phyloP scores from a whole-genome alignment of 176 grass and related monocot genomes.

The Leersia perrieri region DNA sequence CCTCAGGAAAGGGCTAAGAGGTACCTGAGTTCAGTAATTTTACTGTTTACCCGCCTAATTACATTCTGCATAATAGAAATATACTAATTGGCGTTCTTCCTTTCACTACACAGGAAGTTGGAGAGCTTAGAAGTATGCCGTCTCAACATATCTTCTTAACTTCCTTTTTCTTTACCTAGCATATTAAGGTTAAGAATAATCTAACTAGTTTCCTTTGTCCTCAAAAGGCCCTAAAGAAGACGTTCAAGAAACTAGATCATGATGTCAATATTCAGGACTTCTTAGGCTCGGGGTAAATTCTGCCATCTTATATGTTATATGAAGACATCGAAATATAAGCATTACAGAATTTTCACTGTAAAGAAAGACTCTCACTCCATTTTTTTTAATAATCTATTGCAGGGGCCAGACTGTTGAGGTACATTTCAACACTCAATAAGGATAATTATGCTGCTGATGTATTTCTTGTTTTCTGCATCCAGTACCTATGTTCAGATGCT shows the following conservation, averaged over 20 bases:
- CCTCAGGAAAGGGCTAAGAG: conserved; percentile 83
- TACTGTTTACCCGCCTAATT: neutral
- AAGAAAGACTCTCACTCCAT: conserved; percentile 18
- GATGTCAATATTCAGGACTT: conserved; percentile 86
- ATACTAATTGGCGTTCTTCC: neutral
- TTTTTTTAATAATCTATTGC: conserved; percentile 35
- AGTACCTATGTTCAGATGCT: neutral
- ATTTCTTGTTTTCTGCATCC: neutral
- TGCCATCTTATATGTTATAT: conserved; percentile 8
- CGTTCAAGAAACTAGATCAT: conserved; percentile 88
- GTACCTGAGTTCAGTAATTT: conserved; percentile 20
- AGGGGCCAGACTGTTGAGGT: conserved; percentile 75
- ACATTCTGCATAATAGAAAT: neutral
- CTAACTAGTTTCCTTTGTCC: conserved; percentile 20
- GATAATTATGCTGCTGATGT: neutral
- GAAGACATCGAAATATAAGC: neutral
- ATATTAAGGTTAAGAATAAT: conserved; percentile 12
- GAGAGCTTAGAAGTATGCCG: conserved; percentile 72
- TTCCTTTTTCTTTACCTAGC: neutral
- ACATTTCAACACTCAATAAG: conserved; percentile 5
- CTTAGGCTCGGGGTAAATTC: conserved; percentile 65
- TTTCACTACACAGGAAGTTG: conserved; percentile 51
- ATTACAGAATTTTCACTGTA: neutral
- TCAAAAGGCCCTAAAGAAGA: conserved; percentile 65
- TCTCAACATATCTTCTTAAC: neutral